Base-by-base conservation (phyloP, 1,284 basidiomycete genomes). In the Athelia sp. region DNA sequence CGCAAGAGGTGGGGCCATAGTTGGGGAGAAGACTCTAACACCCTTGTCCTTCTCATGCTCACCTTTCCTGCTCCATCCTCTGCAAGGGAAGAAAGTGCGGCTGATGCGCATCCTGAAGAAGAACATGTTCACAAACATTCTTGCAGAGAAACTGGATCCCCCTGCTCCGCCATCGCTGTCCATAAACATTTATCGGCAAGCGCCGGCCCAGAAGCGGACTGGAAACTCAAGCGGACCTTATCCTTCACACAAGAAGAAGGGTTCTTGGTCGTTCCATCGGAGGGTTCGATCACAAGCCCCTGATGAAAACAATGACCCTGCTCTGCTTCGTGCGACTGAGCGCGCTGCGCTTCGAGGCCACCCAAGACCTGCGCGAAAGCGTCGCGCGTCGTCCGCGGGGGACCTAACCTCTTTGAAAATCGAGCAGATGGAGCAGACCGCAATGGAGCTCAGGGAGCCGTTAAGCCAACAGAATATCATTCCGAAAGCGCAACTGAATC, bases 21-120 rank as follows among this genome's bases (percentile, higher is more conserved):
- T 73, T 14, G 85, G 84, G 9, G 87, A 90, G 68, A 87, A 84
- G 68, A 72, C 70, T 2, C 59, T 90, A 48, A 85, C 81, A 2
- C 88, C 87, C 4, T 65, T 90, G 15, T 75, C 76, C 6, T 90
- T 90, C 63, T 76, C 78, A 14, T 90, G 88, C 58, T 82, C 86
- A 4, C 87, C 87, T 0, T 71, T 75, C 45, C 66, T 91, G 13
- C 69, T 90, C 24, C 76, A 81, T 53, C 76, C 78, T 2, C 62
- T 71, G 9, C 82, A 85, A 61, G 86, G 82, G 36, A 82, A 77
- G 64, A 85, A 81, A 61, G 71, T 84, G 48, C 75, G 73, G 35
- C 63, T 90, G 43, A 75, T 89, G 63, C 81, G 87, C 26, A 71
- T 87, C 29, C 69, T 90, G 61, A 82, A 76, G 65, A 90, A 90